Conservation (phyloP, 1,284 basidiomycete genomes). For the Fomes fomentarius region DNA sequence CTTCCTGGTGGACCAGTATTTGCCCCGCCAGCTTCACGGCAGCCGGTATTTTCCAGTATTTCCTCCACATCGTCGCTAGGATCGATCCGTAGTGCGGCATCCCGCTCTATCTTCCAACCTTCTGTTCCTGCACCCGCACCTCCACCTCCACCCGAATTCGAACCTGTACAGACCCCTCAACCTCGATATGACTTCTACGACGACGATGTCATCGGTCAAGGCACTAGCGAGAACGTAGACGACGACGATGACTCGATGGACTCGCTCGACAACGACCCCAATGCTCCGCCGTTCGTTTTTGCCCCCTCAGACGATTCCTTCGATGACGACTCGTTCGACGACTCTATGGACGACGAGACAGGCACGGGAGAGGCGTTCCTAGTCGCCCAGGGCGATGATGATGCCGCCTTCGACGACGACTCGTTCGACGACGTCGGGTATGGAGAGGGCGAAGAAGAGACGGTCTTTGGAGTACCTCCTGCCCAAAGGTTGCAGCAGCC, state of each 20-base stretch:
- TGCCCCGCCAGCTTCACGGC: not conserved
- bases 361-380: conserved; percentile 45
- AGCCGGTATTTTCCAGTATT: conserved; percentile 7
- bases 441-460: conserved; percentile 54
- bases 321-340: conserved; percentile 34
- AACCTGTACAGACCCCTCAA: conserved; percentile 29
- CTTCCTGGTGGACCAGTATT: not conserved
- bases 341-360: conserved; percentile 27
- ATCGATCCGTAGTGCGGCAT: conserved; percentile 11
- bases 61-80: conserved; percentile 12
- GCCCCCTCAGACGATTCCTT: conserved; percentile 47
- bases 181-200: conserved; percentile 30
- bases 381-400: conserved; percentile 38
- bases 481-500: conserved; percentile 42
- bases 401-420: conserved; percentile 45
- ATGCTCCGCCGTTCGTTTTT: conserved; percentile 35
- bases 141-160: conserved; percentile 5
- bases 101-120: conserved; percentile 13
- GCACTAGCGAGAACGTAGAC: conserved; percentile 33
- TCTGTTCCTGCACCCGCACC: conserved; percentile 1
- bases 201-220: conserved; percentile 30
- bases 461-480: conserved; percentile 68
- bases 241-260: conserved; percentile 60
- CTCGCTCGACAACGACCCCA: conserved; percentile 53
- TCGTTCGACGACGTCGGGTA: conserved; percentile 42